Evolutionary conservation across 345 rosid species (phyloP), one percentile per base, ranked within the genome.

Genomic region (Hibiscus mutabilis): DNA sequence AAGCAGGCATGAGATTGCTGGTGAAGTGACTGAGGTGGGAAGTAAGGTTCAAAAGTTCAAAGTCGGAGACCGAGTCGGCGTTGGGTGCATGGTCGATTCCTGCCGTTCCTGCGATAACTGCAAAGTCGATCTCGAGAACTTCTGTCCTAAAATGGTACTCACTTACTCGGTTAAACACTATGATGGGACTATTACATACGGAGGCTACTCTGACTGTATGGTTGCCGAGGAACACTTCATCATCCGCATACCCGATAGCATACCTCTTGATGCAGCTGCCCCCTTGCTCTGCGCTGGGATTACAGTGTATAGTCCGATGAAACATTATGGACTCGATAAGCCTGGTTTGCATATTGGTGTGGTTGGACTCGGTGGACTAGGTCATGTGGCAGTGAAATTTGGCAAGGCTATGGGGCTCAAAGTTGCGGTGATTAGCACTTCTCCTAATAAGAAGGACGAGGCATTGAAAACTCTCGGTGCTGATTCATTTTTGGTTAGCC

Each of bases 301-400:
- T 66, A 85, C 95, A 4, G 87, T 84, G 5, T 87, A 84, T 56
- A 80, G 89, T 53, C 82, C 91, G 0, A 24, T 85, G 77, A 85
- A 65, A 74, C 75, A 78, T 22, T 76, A 70, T 40, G 88, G 84
- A 1, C 66, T 85, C 0, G 88, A 74, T 33, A 76, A 78, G 33
- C 83, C 85, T 0, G 86, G 82, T 6, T 69, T 42, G 68, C 83
- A 82, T 65, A 31, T 85, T 0, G 91, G 89, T 11, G 80, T 91
- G 35, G 95, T 86, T 19, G 95, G 95, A 1, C 82, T 89, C 47
- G 95, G 97, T 10, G 91, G 91, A 7, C 71, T 91, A 2, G 97
- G 97, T 15, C 97, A 87, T 66, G 74, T 89, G 3, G 91, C 79
- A 0, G 89, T 91, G 0, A 89, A 86, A 56, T 81, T 89, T 76